Conservation (phyloP, 106 monocot genomes). For the Phalaenopsis equestris region DNA sequence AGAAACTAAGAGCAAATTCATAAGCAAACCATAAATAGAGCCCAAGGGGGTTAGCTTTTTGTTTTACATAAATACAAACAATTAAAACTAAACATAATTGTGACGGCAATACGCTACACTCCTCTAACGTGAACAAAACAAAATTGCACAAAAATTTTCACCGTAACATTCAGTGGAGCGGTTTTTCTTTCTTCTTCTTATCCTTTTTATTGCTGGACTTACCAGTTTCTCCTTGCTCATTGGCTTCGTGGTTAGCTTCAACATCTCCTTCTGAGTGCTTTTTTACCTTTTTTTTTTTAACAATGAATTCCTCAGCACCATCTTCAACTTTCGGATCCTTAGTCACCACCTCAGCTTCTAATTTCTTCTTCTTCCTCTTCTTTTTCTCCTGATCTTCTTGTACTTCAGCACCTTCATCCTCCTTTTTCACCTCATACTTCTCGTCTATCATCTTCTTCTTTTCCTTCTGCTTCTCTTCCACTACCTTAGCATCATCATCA, state of each 20-base stretch:
- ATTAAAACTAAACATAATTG: neutral
- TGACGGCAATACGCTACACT: neutral
- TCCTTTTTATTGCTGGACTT: slow-evolving; percentile 10
- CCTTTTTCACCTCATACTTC: neutral
- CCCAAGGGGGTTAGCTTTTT: neutral
- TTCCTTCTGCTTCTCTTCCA: neutral
- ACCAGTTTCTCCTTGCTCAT: slow-evolving; percentile 2
- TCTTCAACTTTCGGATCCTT: slow-evolving; percentile 4
- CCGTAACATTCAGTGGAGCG: neutral
- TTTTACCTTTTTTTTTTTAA: slow-evolving; percentile 7
- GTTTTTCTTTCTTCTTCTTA: slow-evolving; percentile 8
- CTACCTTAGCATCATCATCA: neutral
- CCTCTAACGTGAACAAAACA: neutral
- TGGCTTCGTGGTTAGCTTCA: neutral
- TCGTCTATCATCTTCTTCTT: neutral
- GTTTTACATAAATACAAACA: neutral
- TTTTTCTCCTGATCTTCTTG: neutral
- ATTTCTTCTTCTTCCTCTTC: neutral
- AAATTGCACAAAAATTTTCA: neutral
- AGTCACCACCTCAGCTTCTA: slow-evolving; percentile 1
- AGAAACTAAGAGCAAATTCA: neutral
- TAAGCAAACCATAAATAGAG: neutral
- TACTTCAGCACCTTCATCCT: neutral
- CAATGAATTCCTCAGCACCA: neutral
- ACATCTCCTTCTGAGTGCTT: slow-evolving; percentile 8